Conservation (phyloP, 129 eudicot species). For the Cynara cardunculus region DNA sequence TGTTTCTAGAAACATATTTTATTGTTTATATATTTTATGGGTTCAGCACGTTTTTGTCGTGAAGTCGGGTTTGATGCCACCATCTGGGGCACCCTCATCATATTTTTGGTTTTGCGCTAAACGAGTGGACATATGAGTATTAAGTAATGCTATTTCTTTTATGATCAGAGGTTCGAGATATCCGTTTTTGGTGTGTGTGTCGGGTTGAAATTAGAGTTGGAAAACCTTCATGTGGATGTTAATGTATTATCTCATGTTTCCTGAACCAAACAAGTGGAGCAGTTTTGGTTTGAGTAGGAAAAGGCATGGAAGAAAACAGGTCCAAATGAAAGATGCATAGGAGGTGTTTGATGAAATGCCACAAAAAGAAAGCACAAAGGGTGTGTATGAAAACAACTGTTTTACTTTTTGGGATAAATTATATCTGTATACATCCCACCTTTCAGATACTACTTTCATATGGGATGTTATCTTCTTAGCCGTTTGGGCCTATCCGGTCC, state of each 20-base stretch:
- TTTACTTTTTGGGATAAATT: too few species aligned
- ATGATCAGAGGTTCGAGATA: too few species aligned
- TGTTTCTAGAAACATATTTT: background rate
- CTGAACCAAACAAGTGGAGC: background rate
- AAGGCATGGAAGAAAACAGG: background rate
- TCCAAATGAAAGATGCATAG: background rate
- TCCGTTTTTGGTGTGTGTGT: too few species aligned
- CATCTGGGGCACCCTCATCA: background rate
- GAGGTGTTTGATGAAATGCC: background rate
- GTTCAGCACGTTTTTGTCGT: background rate
- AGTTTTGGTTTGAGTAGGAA: background rate
- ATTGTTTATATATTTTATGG: constrained; percentile 1
- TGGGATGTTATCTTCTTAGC: background rate
- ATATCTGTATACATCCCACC: background rate
- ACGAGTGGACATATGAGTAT: background rate
- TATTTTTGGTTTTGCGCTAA: background rate
- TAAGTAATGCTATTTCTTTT: background rate
- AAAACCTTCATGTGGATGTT: background rate
- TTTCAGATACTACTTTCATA: background rate
- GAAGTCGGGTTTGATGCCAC: background rate
- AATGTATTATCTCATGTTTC: background rate
- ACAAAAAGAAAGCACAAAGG: background rate
- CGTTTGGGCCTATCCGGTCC: background rate
- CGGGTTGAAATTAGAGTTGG: background rate
- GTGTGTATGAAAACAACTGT: background rate